phyloP scores from a whole-genome alignment of 2,329 filamentous ascomycete species.

The Ascochyta koolunga region DNA sequence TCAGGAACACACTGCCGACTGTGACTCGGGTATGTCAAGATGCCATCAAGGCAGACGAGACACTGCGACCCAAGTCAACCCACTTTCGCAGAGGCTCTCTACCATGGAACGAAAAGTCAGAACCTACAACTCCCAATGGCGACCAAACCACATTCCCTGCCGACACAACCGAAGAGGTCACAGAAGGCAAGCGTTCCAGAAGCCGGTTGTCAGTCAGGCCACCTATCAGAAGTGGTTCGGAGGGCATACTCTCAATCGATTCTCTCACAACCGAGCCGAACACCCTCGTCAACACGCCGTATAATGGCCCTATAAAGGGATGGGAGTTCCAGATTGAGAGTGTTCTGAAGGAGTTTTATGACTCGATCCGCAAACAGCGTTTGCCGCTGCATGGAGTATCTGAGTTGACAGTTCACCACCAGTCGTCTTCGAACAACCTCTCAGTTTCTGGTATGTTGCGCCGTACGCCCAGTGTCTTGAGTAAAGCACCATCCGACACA shows the following conservation, averaged over 20 bases:
- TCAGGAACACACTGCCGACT: conserved; percentile 95
- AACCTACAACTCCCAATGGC: conserved; percentile 41
- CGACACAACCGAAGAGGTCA: conserved; percentile 39
- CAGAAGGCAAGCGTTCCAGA: conserved; percentile 44
- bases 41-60: conserved; percentile 57
- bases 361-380: conserved; percentile 84
- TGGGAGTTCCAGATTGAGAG: conserved; percentile 91
- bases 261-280: conserved; percentile 63
- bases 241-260: conserved; percentile 44
- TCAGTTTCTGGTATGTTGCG: conserved; percentile 76
- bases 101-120: conserved; percentile 45
- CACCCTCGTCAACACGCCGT: conserved; percentile 77
- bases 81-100: conserved; percentile 43
- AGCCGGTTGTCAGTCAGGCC: conserved; percentile 54
- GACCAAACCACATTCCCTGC: conserved; percentile 35
- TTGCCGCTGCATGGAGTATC: conserved; percentile 80
- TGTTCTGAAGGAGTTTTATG: conserved; percentile 92
- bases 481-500: conserved; percentile 88
- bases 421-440: conserved; percentile 63
- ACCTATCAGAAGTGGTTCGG: conserved; percentile 43
- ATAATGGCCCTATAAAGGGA: conserved; percentile 73
- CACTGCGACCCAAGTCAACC: conserved; percentile 42
- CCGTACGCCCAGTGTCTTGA: conserved; percentile 86
- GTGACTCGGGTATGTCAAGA: conserved; percentile 78
- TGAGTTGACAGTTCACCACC: conserved; percentile 56